Conservation (phyloP, 2,329 filamentous ascomycete genomes). For the Helicocarpus griseus region DNA sequence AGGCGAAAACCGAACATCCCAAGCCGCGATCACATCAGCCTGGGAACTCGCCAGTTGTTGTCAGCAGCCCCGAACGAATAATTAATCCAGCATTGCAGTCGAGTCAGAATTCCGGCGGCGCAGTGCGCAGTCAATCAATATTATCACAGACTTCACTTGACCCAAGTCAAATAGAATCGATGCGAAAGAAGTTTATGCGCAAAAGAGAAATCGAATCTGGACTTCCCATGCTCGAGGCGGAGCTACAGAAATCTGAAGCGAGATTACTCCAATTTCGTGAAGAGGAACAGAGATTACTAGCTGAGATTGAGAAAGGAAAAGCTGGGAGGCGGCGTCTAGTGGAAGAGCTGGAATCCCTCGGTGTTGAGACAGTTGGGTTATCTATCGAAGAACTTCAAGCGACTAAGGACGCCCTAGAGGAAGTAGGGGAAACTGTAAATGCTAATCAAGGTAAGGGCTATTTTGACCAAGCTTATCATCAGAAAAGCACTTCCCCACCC, state of each 20-base stretch:
- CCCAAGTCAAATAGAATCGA: constrained; percentile 18
- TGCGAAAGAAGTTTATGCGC: constrained; percentile 31
- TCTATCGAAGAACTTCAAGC: constrained; percentile 36
- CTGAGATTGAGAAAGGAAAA: constrained; percentile 38
- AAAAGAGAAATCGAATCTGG: constrained; percentile 41
- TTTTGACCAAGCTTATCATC: neutral
- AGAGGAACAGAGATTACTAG: constrained; percentile 31
- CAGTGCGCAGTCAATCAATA: constrained; percentile 12
- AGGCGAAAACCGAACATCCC: neutral
- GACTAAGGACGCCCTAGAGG: constrained; percentile 16
- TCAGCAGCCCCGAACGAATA: neutral
- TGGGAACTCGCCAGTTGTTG: neutral
- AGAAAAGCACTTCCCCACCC: neutral
- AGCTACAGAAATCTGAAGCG: constrained; percentile 29
- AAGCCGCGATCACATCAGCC: neutral
- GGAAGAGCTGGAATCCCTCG: constrained; percentile 40
- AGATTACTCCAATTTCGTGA: constrained; percentile 23
- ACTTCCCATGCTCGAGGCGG: constrained; percentile 37
- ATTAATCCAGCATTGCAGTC: neutral
- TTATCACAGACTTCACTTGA: constrained; percentile 16
- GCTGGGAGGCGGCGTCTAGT: constrained; percentile 34
- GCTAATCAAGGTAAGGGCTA: constrained; percentile 10
- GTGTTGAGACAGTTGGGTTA: constrained; percentile 40
- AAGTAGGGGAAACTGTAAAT: constrained; percentile 11
- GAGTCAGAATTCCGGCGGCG: neutral